These are phyloP conservation scores for Nitzschia sp. DNA, from an alignment of 108 stramenopile genomes.

Conservation along the genomic window DNA sequence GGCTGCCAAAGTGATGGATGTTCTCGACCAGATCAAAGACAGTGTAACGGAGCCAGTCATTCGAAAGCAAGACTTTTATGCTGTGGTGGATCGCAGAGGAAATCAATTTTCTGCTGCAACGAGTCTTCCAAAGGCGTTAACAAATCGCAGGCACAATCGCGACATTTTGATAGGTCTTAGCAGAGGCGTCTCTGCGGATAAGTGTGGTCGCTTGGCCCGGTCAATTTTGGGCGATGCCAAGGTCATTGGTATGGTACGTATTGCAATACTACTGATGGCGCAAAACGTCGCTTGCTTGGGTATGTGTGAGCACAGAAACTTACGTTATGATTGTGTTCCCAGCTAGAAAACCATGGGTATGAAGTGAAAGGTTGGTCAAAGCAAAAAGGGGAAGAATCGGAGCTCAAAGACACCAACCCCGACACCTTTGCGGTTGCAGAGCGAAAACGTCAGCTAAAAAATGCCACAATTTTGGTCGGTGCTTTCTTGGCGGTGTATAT, in stretches of 20 bases:
- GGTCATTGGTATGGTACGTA: constrained; percentile 70
- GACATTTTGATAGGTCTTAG: constrained; percentile 74
- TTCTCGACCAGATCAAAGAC: constrained; percentile 61
- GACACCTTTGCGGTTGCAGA: constrained; percentile 1
- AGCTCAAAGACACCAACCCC: background rate
- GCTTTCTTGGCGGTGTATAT: constrained; percentile 1
- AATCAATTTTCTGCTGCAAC: background rate
- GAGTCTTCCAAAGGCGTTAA: constrained; percentile 5
- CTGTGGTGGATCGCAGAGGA: constrained; percentile 20
- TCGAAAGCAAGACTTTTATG: constrained; percentile 41
- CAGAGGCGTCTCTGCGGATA: constrained; percentile 40
- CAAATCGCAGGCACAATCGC: constrained; percentile 5
- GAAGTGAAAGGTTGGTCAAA: constrained; percentile 14
- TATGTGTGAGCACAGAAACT: background rate
- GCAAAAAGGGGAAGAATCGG: constrained; percentile 6
- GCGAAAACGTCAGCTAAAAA: constrained; percentile 11
- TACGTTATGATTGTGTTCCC: background rate
- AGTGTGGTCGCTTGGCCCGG: constrained; percentile 47
- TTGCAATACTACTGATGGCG: background rate
- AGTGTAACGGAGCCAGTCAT: constrained; percentile 67
- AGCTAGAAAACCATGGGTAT: constrained; percentile 24
- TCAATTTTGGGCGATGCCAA: constrained; percentile 76
- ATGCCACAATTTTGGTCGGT: background rate
- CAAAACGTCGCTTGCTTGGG: background rate
- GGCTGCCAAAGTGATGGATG: constrained; percentile 54